Percentiles rank a stretch among this genome's conserved stretches.
Conservation (phyloP, 129 eudicot species). For the Centella asiatica region DNA sequence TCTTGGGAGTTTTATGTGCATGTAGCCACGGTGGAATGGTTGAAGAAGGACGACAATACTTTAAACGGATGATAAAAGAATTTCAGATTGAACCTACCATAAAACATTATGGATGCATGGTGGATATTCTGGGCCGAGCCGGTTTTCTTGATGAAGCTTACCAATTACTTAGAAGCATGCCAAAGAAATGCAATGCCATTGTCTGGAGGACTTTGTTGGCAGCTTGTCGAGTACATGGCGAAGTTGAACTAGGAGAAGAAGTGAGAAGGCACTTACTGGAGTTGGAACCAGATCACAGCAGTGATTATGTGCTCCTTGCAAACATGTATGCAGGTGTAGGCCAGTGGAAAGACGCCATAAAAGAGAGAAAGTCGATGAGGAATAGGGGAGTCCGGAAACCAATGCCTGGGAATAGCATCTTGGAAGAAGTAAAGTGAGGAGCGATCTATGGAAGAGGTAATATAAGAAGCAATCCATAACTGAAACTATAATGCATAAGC, state of each 20-base stretch:
- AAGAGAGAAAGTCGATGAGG: constrained; percentile 29
- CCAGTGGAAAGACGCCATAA: constrained; percentile 40
- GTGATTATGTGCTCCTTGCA: constrained; percentile 45
- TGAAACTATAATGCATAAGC: no score
- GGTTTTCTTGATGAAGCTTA: constrained; percentile 45
- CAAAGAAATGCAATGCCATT: constrained; percentile 40
- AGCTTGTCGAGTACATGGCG: constrained; percentile 34
- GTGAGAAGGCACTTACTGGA: constrained; percentile 34
- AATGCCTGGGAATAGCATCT: constrained; percentile 40
- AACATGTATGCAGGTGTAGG: constrained; percentile 43
- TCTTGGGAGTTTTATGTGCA: constrained; percentile 43
- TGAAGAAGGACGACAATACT: constrained; percentile 34
- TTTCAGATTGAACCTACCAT: constrained; percentile 28
- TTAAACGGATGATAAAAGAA: constrained; percentile 21
- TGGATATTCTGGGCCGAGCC: constrained; percentile 46
- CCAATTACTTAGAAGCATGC: constrained; percentile 31
- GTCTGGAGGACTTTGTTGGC: constrained; percentile 46
- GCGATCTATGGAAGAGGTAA: background rate
- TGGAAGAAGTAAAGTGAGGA: background rate
- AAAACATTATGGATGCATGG: constrained; percentile 52
- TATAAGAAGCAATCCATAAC: background rate
- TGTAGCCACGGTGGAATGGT: constrained; percentile 60
- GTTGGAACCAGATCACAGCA: constrained; percentile 47
- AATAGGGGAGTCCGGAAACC: constrained; percentile 34
- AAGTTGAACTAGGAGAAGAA: constrained; percentile 32